Base-by-base conservation (phyloP, 176 grass and related monocot species). In the Puccinellia tenuiflora region DNA sequence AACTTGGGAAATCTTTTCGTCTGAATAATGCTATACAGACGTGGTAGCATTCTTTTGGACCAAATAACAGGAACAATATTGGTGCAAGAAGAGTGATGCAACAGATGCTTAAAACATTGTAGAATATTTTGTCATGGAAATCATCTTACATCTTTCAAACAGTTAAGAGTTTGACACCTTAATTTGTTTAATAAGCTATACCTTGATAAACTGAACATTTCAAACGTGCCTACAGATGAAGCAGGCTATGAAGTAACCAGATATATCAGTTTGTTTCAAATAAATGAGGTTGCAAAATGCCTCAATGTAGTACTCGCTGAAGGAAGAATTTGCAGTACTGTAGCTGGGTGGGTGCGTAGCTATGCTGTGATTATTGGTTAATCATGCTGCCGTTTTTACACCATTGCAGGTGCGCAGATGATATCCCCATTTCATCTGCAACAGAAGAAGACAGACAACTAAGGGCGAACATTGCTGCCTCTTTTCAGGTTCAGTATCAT, bases 381-480 rank as follows among this genome's bases (percentile, higher is more conserved):
- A 78, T 35, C 81, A 29, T 24, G 20, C n/a, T 79, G 0, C 72
- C 0, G 6, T 88, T 81, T 84, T 76, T 83, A 72, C 11, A 45
- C 47, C 33, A 28, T 84, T 73, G 51, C 88, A 97, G 94, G 80
- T 74, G 81, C 54, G 20, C 74, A 65, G 78, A 91, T 47, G 72
- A 83, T 80, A 74, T 88, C 74, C 91, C 89, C 40, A 90, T 98
- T 86, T 93, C 82, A 11, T 85, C 88, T 76, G 89, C 90, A 16
- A 86, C 82, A 78, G 70, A 72, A 48, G 87, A 98, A 47, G 92
- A 95, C 56, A 91, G 86, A 77, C 86, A 79, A 78, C 71, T 73
- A 62, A 92, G 92, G 81, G 92, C 92, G 22, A 76, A 98, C 85
- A 87, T 98, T 90, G 96, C 92, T 82, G 92, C 96, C n/a, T 91